Evolutionary conservation across 139 green algal species (phyloP), one percentile per base, ranked within the genome.

Genomic region (Diplosphaera chodatii): DNA sequence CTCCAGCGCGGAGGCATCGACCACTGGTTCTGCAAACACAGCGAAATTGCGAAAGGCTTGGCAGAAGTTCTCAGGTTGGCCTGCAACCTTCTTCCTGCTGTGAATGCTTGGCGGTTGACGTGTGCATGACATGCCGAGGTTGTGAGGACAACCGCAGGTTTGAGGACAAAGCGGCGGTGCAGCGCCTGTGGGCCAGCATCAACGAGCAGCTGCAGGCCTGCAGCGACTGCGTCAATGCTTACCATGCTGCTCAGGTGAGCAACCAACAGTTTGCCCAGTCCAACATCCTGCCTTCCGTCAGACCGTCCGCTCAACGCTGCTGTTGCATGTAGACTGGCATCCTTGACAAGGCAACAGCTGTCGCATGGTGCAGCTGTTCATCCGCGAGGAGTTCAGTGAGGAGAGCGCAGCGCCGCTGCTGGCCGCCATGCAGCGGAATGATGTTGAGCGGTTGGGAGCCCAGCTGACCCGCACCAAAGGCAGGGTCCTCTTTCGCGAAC

Each of bases 21-120:
- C n/a, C 63, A 78, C 33, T 82, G 77, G 77, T 82, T 72, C 72
- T 82, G 77, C 66, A 32, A 32, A 34, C 72, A 82, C 23, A 30
- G 63, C 1, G 64, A 71, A 3, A 32, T 82, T 2, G 71, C 72
- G 0, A 34, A 40, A 40, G 67, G 66, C 41, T 25, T 81, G 33
- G 71, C 71, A n/a, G 62, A 82, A 64, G 59, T 82, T 27, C 70
- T 78, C 21, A 29, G 55, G 8, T 78, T 74, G 63, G 63, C n/a
- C n/a, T n/a, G n/a, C n/a, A n/a, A n/a, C n/a, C n/a, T n/a, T n/a
- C n/a, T n/a, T n/a, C n/a, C n/a, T n/a, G n/a, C n/a, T n/a, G n/a
- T n/a, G n/a, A n/a, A n/a, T n/a, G n/a, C n/a, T n/a, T n/a, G n/a
- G n/a, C n/a, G n/a, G n/a, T n/a, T n/a, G n/a, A n/a, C n/a, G n/a